phyloP scores from a whole-genome alignment of 1,139 yeast genomes.

The Ashbya aceris region DNA sequence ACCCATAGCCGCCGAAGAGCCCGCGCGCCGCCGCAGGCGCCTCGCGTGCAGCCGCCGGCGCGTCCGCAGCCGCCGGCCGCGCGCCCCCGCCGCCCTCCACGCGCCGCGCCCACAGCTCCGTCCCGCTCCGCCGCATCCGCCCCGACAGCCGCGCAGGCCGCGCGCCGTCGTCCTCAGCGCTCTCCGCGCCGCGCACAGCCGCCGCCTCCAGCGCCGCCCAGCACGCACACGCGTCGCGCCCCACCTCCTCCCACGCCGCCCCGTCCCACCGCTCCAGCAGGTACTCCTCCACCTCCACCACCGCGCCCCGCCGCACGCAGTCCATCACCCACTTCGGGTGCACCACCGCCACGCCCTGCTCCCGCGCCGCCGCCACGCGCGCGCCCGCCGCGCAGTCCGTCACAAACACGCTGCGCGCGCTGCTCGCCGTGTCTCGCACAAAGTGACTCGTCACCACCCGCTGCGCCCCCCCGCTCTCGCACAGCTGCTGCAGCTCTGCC shows the following conservation, averaged over 20 bases:
- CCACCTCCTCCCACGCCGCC: slow-evolving; percentile 28
- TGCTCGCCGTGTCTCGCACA: slow-evolving; percentile 15
- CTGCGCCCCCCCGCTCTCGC: slow-evolving; percentile 16
- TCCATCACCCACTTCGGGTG: slow-evolving; percentile 73
- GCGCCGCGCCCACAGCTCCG: slow-evolving; percentile 1
- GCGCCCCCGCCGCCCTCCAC: not conserved
- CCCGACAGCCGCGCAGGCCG: not conserved
- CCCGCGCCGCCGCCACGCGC: slow-evolving; percentile 24
- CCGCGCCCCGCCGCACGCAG: slow-evolving; percentile 51
- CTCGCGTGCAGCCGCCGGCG: not conserved
- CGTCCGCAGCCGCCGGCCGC: not conserved
- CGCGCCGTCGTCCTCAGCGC: not conserved
- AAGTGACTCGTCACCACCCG: slow-evolving; percentile 20
- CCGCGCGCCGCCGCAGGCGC: not conserved
- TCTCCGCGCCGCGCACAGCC: slow-evolving; percentile 4
- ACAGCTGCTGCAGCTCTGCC: slow-evolving; percentile 16
- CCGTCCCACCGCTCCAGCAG: slow-evolving; percentile 29
- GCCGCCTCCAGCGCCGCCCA: slow-evolving; percentile 35
- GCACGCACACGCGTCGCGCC: slow-evolving; percentile 42
- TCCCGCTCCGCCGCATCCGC: not conserved
- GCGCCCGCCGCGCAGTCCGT: slow-evolving; percentile 22
- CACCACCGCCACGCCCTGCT: slow-evolving; percentile 39
- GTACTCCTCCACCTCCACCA: slow-evolving; percentile 43
- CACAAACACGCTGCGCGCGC: slow-evolving; percentile 16
- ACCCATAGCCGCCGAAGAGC: slow-evolving; percentile 4